Conservation (phyloP, 225 moss, liverwort and hornwort genomes). For the Sphagnum tenellum region DNA sequence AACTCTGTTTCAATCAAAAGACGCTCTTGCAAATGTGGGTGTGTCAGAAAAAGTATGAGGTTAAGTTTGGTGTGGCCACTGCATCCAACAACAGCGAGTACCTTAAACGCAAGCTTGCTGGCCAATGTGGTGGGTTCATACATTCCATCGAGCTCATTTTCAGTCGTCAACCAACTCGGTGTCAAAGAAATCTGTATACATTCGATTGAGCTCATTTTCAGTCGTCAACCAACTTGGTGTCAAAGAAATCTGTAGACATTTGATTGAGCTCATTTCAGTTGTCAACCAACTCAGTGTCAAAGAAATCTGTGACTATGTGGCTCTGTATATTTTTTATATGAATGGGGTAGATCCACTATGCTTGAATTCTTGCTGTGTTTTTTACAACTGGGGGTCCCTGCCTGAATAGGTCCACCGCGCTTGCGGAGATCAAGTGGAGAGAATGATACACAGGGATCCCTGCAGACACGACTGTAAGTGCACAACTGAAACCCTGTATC, state of each 20-base stretch:
- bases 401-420: constrained; percentile 37
- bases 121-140: constrained; percentile 49
- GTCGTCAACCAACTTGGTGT: no score
- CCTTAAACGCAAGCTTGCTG: constrained; percentile 55
- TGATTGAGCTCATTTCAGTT: no score
- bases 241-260: no score
- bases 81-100: constrained; percentile 57
- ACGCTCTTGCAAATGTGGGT: constrained; percentile 14
- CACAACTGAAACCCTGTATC: no score
- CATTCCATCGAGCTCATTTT: no score
- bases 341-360: not conserved
- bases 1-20: constrained; percentile 15
- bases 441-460: constrained; percentile 12
- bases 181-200: no score
- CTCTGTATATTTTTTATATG: no score
- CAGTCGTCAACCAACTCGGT: no score
- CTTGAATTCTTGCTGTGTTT: not conserved
- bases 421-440: constrained; percentile 38
- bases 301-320: not conserved
- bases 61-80: constrained; percentile 54
- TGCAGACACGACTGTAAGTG: no score
- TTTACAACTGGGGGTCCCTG: not conserved
- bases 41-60: constrained; percentile 52
- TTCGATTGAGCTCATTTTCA: no score
- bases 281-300: not conserved